Evolutionary conservation across 805 yeast species (phyloP).

Genomic region (Pichia paraexigua): DNA sequence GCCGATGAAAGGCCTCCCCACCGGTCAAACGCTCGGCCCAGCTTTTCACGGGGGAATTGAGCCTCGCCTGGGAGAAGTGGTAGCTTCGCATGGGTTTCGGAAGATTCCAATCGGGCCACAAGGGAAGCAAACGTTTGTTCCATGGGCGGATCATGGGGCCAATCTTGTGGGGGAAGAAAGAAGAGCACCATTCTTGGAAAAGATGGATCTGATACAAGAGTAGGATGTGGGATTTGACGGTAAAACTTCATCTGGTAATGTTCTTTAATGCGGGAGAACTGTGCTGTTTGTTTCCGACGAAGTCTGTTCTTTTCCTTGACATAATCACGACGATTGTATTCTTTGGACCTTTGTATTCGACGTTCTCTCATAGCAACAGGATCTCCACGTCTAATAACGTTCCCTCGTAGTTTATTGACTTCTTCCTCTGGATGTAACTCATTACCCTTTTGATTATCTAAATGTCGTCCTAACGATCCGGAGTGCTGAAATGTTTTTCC

Average conservation of each 20-base stretch:
- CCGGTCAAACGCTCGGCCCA: slow-evolving; percentile 38
- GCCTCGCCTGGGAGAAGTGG: neutral
- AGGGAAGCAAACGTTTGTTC: slow-evolving; percentile 29
- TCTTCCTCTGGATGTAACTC: slow-evolving; percentile 41
- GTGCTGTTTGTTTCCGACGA: slow-evolving; percentile 39
- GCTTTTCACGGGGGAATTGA: slow-evolving; percentile 19
- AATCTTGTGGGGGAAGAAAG: slow-evolving; percentile 35
- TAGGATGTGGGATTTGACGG: slow-evolving; percentile 30
- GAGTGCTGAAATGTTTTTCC: slow-evolving; percentile 46
- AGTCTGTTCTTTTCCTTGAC: slow-evolving; percentile 39
- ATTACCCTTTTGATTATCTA: slow-evolving; percentile 49
- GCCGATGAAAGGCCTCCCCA: slow-evolving; percentile 34
- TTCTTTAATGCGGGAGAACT: slow-evolving; percentile 33
- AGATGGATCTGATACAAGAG: slow-evolving; percentile 36
- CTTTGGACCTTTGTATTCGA: slow-evolving; percentile 32
- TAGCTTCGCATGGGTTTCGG: neutral
- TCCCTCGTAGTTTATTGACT: slow-evolving; percentile 37
- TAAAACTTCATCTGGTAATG: slow-evolving; percentile 30
- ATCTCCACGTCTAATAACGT: slow-evolving; percentile 47
- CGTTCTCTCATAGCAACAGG: slow-evolving; percentile 34
- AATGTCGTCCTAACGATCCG: slow-evolving; percentile 53
- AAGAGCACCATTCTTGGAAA: slow-evolving; percentile 43
- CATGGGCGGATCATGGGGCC: slow-evolving; percentile 51
- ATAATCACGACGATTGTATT: slow-evolving; percentile 39
- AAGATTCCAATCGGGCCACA: neutral